Conservation (phyloP, 495 filamentous ascomycete species). For the Pyrenula massariospora region DNA sequence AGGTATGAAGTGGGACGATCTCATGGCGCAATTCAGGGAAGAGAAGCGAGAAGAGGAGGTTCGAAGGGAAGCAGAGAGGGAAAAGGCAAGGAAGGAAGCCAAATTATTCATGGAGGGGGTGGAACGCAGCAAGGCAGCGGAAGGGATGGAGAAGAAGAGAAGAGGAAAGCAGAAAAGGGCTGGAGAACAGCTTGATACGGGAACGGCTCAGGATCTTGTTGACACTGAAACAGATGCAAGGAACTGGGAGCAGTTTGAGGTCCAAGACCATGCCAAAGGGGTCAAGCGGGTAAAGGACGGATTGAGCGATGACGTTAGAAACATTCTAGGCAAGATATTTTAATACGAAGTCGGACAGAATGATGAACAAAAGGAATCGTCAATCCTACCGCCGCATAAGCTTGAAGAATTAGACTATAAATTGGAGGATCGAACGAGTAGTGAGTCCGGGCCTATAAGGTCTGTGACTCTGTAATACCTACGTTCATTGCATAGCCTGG, state of each 20-base stretch:
- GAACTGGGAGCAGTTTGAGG: slow-evolving; percentile 62
- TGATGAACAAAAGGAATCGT: too few species aligned
- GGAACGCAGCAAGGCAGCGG: slow-evolving; percentile 69
- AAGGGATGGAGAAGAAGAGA: slow-evolving; percentile 55
- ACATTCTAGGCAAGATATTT: slow-evolving; percentile 76
- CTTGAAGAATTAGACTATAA: too few species aligned
- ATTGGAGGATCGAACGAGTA: too few species aligned
- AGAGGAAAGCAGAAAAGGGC: slow-evolving; percentile 43
- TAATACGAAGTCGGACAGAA: too few species aligned
- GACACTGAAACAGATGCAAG: slow-evolving; percentile 11
- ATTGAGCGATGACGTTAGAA: slow-evolving; percentile 56
- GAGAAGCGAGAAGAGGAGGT: slow-evolving; percentile 77
- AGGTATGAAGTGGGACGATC: slow-evolving; percentile 70
- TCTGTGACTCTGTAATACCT: too few species aligned
- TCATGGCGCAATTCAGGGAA: slow-evolving; percentile 55
- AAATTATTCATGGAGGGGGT: slow-evolving; percentile 71
- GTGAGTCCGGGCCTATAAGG: too few species aligned
- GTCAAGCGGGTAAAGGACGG: slow-evolving; percentile 28
- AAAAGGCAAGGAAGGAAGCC: slow-evolving; percentile 66
- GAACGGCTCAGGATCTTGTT: slow-evolving; percentile 6
- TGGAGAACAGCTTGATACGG: slow-evolving; percentile 14
- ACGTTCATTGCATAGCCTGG: too few species aligned
- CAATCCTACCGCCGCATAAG: too few species aligned
- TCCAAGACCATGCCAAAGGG: slow-evolving; percentile 31
- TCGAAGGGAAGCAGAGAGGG: slow-evolving; percentile 70